Percentiles rank a stretch among this genome's conserved stretches.
Conservation (phyloP, 2,329 filamentous ascomycete genomes). For the Orbilia quercus region DNA sequence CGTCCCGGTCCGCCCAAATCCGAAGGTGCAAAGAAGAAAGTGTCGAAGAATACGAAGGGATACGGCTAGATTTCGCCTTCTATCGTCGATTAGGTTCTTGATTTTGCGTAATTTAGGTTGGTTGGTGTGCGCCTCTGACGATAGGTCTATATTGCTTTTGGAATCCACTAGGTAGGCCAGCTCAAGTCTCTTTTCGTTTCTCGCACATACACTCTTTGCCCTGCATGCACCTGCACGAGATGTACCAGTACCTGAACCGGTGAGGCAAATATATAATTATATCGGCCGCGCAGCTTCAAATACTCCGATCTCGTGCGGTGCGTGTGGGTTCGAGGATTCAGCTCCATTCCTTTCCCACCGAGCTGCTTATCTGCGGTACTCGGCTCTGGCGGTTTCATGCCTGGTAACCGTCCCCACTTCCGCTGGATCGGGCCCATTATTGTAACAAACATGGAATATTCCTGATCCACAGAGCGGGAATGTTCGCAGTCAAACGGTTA, state of each 20-base stretch:
- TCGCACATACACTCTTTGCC: constrained; percentile 1
- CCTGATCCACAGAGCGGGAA: background rate
- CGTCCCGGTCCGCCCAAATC: constrained; percentile 6
- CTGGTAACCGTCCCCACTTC: constrained; percentile 17
- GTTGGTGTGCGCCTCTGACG: constrained; percentile 45
- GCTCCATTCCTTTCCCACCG: constrained; percentile 26
- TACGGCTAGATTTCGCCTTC: constrained; percentile 19
- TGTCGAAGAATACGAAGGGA: background rate
- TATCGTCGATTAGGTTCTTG: constrained; percentile 22
- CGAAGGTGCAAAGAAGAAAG: constrained; percentile 9
- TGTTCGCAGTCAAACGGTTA: constrained; percentile 11
- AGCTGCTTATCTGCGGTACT: constrained; percentile 33
- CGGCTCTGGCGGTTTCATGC: constrained; percentile 40
- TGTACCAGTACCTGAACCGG: constrained; percentile 31
- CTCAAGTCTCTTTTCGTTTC: constrained; percentile 8
- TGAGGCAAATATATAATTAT: constrained; percentile 12
- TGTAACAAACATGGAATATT: constrained; percentile 24
- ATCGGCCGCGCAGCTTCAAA: background rate
- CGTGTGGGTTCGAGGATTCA: too few species aligned
- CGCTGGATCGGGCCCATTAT: constrained; percentile 14
- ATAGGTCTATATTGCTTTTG: constrained; percentile 10
- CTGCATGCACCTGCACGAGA: constrained; percentile 8
- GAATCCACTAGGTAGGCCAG: constrained; percentile 26
- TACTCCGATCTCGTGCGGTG: too few species aligned
- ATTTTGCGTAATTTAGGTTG: constrained; percentile 37